phyloP scores from a whole-genome alignment of 2,329 filamentous ascomycete species.

The Ilyonectria destructans region DNA sequence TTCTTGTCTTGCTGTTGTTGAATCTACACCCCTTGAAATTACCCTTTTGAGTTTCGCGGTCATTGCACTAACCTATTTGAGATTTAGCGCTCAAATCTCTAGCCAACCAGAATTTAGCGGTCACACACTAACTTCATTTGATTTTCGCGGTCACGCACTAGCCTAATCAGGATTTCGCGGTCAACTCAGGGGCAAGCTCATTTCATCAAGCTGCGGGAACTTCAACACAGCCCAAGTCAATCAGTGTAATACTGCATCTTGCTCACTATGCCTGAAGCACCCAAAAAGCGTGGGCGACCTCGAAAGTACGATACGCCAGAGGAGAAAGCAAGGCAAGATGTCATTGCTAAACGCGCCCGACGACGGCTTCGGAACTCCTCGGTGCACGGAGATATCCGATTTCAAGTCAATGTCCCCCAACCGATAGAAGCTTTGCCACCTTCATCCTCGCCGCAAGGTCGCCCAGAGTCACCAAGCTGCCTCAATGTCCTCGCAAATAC shows the following conservation, averaged over 20 bases:
- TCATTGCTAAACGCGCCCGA: conserved; percentile 20
- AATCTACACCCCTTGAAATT: too few relatives aligned
- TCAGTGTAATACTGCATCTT: background rate
- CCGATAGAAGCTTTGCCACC: conserved; percentile 19
- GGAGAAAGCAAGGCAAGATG: conserved; percentile 22
- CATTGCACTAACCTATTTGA: conserved; percentile 1
- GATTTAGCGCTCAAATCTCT: conserved; percentile 6
- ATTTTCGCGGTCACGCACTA: conserved; percentile 11
- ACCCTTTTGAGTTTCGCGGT: conserved; percentile 15
- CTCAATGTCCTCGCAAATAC: background rate
- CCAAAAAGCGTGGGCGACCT: conserved; percentile 17
- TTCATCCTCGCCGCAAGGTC: conserved; percentile 11
- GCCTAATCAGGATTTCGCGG: conserved; percentile 20
- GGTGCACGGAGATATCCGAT: conserved; percentile 12
- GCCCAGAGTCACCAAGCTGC: conserved; percentile 1
- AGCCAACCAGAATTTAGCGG: background rate
- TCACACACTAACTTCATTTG: conserved; percentile 3
- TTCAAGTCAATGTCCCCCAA: conserved; percentile 17
- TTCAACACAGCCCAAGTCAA: background rate
- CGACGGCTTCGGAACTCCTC: conserved; percentile 14
- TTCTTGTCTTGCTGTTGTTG: too few relatives aligned
- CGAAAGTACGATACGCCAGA: conserved; percentile 17
- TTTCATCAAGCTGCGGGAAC: background rate
- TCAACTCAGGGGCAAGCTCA: conserved; percentile 18
- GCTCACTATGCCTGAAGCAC: conserved; percentile 16